Evolutionary conservation across 768 basidiomycete species (phyloP), one percentile per base, ranked within the genome.

Genomic region (Panellus pusillus): DNA sequence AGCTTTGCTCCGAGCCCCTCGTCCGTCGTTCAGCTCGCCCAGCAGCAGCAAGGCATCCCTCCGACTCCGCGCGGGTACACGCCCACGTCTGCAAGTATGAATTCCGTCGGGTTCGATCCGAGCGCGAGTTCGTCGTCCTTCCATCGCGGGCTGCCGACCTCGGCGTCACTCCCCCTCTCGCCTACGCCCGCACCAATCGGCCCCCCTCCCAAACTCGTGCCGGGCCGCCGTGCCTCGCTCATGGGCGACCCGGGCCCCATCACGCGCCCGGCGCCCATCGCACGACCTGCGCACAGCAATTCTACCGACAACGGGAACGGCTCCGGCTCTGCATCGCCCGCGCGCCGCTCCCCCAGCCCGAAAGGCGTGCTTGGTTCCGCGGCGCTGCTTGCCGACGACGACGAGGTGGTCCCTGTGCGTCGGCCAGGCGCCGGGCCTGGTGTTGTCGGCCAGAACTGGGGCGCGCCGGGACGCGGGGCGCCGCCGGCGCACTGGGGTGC

Each of bases 311-410:
- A 60, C 35, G 54, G 59, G 18, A 68, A 67, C 17, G 78, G 79
- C 8, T 83, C 86, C 1, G 82, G 81, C 2, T 84, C 84, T 11
- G 83, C 82, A 3, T 89, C 87, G 1, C 78, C 79, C 14, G 69
- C 66, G 43, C 73, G 72, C 31, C 69, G 78, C 12, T 76, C 75
- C 20, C 77, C 79, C 6, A 79, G 78, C 60, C 79, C 80, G 2
- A 91, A 90, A 64, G 83, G 83, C 37, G 71, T 84, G 32, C 74
- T 91, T 7, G 90, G 90, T 12, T 91, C 89, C 13, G 86, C 86
- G 5, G 89, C 90, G 17, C 76, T 91, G 17, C 81, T 84, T 3
- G 81, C 88, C 13, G 89, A 90, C 55, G 89, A 89, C 55, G 90
- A 92, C 65, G 89, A 91, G 64, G 86, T 91, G 11, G 80, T 91